Evolutionary conservation across 1,284 basidiomycete genomes (phyloP), one percentile per base, ranked within the genome.

Genomic region (Mycena citricolor): DNA sequence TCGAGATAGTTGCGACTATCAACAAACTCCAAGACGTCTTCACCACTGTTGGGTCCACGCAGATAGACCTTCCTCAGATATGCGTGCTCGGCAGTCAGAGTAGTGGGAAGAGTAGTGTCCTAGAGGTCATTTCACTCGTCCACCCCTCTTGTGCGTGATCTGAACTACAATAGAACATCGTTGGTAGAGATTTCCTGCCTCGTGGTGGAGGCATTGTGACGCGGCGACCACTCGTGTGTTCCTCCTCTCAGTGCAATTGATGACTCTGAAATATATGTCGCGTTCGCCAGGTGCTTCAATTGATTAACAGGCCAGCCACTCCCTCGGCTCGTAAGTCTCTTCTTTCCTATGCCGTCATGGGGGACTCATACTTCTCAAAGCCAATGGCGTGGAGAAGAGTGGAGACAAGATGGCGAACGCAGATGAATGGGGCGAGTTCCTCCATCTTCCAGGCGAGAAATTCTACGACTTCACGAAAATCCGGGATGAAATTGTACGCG

Each of bases 351-450:
- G 17, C 20, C 12, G 20, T 36, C 33, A 21, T 33, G 22, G 13
- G 41, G 42, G 23, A 42, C 32, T 47, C 42, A 28, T 25, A 30
- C 28, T 42, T 42, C 37, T 34, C 45, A 19, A 62, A 75, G 70
- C 67, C 48, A 64, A 72, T 67, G 76, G 74, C 29, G 56, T 64
- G 36, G 68, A 71, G 45, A 68, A 69, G 52, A 58, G 61, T n/a
- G 59, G 57, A 25, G 83, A 86, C 66, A 76, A 85, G 54, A 73
- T 77, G 37, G 89, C 85, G 62, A 97, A 94, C 65, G 74, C 83
- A 48, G 83, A 97, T 59, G 95, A 98, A 69, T 99, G 95, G 95
- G 95, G 94, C 61, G 95, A 99, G 70, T 99, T 99, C 75, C 72
- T 98, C 32, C 93, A 97, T 64, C 77, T 97, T 34, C 94, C 95